Evolutionary conservation across 352 stramenopile genomes (phyloP).

Genomic region (Hyaloperonospora arabidopsidis): DNA sequence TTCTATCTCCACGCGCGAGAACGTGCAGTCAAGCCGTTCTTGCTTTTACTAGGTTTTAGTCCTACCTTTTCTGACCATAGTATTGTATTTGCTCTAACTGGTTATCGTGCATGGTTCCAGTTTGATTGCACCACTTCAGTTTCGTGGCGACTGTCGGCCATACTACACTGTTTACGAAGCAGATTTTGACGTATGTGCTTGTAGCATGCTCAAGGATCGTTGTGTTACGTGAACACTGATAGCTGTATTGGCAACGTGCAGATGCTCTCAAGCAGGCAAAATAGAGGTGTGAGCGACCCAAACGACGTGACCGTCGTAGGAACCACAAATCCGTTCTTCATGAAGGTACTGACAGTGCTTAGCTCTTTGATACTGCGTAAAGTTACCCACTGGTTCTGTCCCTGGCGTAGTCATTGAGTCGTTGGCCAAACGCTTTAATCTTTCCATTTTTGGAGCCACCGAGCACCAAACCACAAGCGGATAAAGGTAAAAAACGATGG

Average conservation of each 20-base stretch:
- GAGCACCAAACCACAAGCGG: constrained; percentile 9
- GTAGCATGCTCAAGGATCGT: constrained; percentile 1
- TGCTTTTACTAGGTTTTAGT: constrained; percentile 65
- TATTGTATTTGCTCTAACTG: too few relatives aligned
- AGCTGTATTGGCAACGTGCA: constrained; percentile 10
- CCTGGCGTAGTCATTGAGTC: constrained; percentile 41
- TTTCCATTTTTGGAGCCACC: constrained; percentile 62
- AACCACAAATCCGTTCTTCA: constrained; percentile 84
- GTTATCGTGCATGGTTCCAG: constrained; percentile 20
- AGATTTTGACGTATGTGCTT: constrained; percentile 63
- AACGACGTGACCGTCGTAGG: constrained; percentile 60
- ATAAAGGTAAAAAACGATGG: constrained; percentile 10
- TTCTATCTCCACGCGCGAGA: constrained; percentile 66
- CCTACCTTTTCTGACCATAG: background rate
- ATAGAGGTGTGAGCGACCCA: constrained; percentile 35
- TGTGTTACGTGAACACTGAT: constrained; percentile 2
- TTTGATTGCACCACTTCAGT: constrained; percentile 74
- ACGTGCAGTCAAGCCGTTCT: constrained; percentile 78
- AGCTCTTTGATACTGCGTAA: background rate
- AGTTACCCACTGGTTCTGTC: background rate
- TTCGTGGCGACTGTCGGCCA: constrained; percentile 72
- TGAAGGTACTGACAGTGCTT: constrained; percentile 48
- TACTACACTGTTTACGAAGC: constrained; percentile 84
- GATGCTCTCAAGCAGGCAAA: constrained; percentile 51
- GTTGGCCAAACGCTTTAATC: constrained; percentile 74